Percentiles rank a stretch among this genome's conserved stretches.
Conservation (phyloP, 805 yeast genomes). For the Blastobotrys americana region DNA sequence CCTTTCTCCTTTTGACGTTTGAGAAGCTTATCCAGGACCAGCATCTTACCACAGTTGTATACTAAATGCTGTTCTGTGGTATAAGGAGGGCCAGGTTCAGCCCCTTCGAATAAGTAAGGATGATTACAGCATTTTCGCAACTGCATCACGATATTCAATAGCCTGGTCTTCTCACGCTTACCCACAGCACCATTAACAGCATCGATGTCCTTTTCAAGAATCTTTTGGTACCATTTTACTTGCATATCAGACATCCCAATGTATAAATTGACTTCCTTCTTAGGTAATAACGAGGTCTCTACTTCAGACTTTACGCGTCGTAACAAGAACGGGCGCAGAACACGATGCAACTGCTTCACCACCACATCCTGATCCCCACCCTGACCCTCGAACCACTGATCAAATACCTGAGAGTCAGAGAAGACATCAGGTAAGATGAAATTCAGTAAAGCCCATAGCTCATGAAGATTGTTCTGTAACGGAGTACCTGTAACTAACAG, state of each 20-base stretch:
- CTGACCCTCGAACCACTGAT: constrained; percentile 77
- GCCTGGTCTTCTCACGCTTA: constrained; percentile 83
- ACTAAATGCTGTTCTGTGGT: constrained; percentile 93
- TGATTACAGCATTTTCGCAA: constrained; percentile 94
- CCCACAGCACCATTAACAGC: constrained; percentile 97
- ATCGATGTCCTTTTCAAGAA: constrained; percentile 87
- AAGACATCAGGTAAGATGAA: constrained; percentile 91
- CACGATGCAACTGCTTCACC: constrained; percentile 81
- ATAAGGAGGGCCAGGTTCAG: constrained; percentile 97
- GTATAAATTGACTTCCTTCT: constrained; percentile 81
- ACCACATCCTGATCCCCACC: constrained; percentile 62
- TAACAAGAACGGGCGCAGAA: constrained; percentile 76
- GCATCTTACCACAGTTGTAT: constrained; percentile 85
- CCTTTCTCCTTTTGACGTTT: constrained; percentile 67
- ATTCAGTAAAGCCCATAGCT: constrained; percentile 89
- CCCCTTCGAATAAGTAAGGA: constrained; percentile 97
- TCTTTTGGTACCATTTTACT: constrained; percentile 78
- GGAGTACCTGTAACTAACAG: constrained; percentile 94
- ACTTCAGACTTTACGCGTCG: constrained; percentile 91
- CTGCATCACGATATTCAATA: constrained; percentile 94
- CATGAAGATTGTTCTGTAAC: constrained; percentile 88
- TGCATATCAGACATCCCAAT: constrained; percentile 97
- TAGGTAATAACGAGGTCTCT: constrained; percentile 83
- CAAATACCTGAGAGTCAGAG: constrained; percentile 83
- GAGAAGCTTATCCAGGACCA: constrained; percentile 75